Evolutionary conservation across 495 filamentous ascomycete genomes (phyloP), one percentile per base, ranked within the genome.

Genomic region (Daldinia vernicosa): DNA sequence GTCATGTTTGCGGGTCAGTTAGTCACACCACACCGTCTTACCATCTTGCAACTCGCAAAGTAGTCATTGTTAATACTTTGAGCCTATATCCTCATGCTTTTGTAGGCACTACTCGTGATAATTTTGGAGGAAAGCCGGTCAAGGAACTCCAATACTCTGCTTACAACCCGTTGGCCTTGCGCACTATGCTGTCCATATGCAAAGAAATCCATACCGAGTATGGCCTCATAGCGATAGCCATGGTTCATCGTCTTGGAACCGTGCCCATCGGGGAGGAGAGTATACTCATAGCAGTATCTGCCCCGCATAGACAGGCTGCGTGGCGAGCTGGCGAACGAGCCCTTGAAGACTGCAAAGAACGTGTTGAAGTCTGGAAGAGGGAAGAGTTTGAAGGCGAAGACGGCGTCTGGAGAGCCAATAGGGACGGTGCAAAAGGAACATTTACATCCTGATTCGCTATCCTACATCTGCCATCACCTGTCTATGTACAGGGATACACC

Each of bases 331-430:
- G 93, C 0, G 95, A 98, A 83, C 93, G 95, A 82, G 90, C 93
- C 40, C 81, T 99, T 71, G 95, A 98, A 85, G 81, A 84, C 75
- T 93, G 91, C 74, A 99, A 99, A 82, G 88, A 86, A 74, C 86
- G 84, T 66, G 91, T 91, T 43, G 95, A 99, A 86, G 90, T 99
- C 54, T 99, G 95, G 95, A 99, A 99, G 82, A 83, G 87, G 76
- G 95, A 99, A 84, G 90, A 92, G 75, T 98, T 98, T 87, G 88
- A 79, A 19, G 90, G 85, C 11, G 89, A 88, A 63, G 93, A 92
- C 58, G 87, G 86, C 51, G 88, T 97, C 58, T 98, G 95, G 95
- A 90, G 94, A 83, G 93, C 91, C 66, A 98, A 98, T 84, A 81
- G 91, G 75, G 94, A 97, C 82, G 89, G 92, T 51, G 80, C 82